Evolutionary conservation across 495 filamentous ascomycete genomes (phyloP).

Genomic region (Cryomyces antarcticus): DNA sequence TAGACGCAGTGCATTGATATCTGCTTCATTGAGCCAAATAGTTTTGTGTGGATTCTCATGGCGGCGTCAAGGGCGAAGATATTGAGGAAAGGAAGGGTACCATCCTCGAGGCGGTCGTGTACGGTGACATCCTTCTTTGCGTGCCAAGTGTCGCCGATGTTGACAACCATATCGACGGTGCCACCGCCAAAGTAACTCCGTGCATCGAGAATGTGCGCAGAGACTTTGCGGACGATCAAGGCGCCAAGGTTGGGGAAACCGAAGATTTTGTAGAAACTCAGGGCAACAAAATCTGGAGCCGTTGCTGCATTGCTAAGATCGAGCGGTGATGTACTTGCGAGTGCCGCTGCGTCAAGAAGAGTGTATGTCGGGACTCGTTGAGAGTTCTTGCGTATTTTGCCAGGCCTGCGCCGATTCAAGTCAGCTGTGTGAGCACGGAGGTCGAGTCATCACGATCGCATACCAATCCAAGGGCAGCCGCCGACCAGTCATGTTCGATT

Average conservation of each 20-base stretch:
- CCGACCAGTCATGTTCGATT: conserved; percentile 62
- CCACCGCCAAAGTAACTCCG: conserved; percentile 61
- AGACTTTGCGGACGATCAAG: conserved; percentile 41
- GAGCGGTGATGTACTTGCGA: conserved; percentile 45
- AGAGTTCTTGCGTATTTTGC: conserved; percentile 25
- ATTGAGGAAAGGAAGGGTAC: conserved; percentile 58
- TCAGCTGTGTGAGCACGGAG: no score
- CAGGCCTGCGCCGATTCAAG: conserved; percentile 17
- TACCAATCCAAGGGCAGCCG: conserved; percentile 43
- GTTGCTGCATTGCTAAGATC: conserved; percentile 35
- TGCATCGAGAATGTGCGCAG: conserved; percentile 38
- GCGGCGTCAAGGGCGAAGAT: conserved; percentile 53
- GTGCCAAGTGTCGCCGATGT: conserved; percentile 40
- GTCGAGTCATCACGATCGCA: not conserved
- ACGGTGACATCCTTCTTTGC: conserved; percentile 33
- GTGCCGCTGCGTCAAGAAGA: conserved; percentile 52
- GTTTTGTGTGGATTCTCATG: conserved; percentile 37
- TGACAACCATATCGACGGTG: conserved; percentile 49
- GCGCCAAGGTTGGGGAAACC: conserved; percentile 61
- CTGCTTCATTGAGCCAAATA: conserved; percentile 41
- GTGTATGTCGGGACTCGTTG: conserved; percentile 35
- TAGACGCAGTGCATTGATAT: conserved; percentile 42
- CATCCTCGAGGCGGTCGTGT: conserved; percentile 56
- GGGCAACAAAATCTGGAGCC: conserved; percentile 50
- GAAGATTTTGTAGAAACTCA: conserved; percentile 71